Evolutionary conservation across 2,329 filamentous ascomycete species (phyloP).

Genomic region (Diplocarpon mali): DNA sequence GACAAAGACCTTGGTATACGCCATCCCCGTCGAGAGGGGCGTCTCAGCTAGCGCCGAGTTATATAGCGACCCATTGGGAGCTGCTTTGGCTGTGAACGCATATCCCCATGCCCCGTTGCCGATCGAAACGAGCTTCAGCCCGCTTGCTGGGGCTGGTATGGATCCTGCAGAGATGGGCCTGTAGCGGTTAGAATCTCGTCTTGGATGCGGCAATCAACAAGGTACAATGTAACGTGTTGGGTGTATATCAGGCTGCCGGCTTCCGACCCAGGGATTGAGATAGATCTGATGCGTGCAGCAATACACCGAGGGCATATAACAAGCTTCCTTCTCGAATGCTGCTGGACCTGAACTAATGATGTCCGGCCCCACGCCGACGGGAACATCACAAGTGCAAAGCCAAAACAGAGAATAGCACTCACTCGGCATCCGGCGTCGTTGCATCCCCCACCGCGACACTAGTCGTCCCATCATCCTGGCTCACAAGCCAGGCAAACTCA

Average conservation of each 20-base stretch:
- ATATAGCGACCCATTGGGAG: constrained; percentile 18
- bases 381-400: neutral
- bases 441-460: constrained; percentile 19
- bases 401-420: constrained; percentile 1
- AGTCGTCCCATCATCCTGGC: constrained; percentile 20
- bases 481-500: constrained; percentile 16
- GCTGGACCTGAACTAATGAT: too few relatives aligned
- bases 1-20: constrained; percentile 18
- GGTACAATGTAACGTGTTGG: neutral
- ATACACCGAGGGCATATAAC: too few relatives aligned
- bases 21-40: constrained; percentile 11
- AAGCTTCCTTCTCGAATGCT: too few relatives aligned
- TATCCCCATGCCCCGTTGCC: constrained; percentile 12
- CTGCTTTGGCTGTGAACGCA: constrained; percentile 15
- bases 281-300: too few relatives aligned
- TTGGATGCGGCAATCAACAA: neutral
- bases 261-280: too few relatives aligned
- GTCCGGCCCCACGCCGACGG: neutral
- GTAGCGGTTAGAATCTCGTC: constrained; percentile 3
- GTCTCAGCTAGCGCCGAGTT: constrained; percentile 14
- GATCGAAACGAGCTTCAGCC: constrained; percentile 15
- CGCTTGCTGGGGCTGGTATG: constrained; percentile 16
- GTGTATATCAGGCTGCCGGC: too few relatives aligned
- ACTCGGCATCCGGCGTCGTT: constrained; percentile 13
- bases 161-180: constrained; percentile 17